Base-by-base conservation (phyloP, 768 basidiomycete genomes). In the Rossbeevera mucosa region DNA sequence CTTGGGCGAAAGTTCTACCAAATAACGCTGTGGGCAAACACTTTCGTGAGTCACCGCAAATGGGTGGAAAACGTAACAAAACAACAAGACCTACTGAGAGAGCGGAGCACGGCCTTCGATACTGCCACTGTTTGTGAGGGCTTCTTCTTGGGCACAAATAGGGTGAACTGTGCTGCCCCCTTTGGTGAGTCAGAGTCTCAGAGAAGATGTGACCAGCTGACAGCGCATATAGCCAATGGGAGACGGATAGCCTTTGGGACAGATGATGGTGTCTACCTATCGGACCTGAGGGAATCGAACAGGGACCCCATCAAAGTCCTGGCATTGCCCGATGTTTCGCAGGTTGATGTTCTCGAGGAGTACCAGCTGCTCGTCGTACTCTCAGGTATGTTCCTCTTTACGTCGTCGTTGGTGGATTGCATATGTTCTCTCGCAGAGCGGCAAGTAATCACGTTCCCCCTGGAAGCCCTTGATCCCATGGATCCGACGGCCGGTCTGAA, bases 281-380 rank as follows among this genome's bases (percentile, higher is more conserved):
- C 92, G 24, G 91, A 97, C 66, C 73, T 96, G 25, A 78, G 82
- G 42, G 88, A 91, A 48, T 69, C 76, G 30, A 82, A 81, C 58
- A 80, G 83, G 42, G 90, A 92, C 21, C 96, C 95, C 0, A 77
- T 91, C 24, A 92, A 94, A 70, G 93, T 99, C 25, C 76, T 99
- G 52, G 86, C 87, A 12, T 71, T 97, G 22, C 75, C 88, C 40
- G 92, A 95, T 58, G 95, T 99, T 14, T 80, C 86, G 1, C 96
- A 99, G 72, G 88, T 99, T 7, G 96, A 98, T 59, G 88, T 99
- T 7, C 77, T 99, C 51, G 95, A 98, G 69, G 93, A 96, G 52
- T 96, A 94, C 64, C 89, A 94, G 61, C 78, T 98, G 3, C 77
- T 99, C 53, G 88, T 99, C 52, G 95, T 98, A n/a, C 81, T 99